Conservation (phyloP, 2,329 filamentous ascomycete genomes). For the Cyphellophora attinorum region DNA sequence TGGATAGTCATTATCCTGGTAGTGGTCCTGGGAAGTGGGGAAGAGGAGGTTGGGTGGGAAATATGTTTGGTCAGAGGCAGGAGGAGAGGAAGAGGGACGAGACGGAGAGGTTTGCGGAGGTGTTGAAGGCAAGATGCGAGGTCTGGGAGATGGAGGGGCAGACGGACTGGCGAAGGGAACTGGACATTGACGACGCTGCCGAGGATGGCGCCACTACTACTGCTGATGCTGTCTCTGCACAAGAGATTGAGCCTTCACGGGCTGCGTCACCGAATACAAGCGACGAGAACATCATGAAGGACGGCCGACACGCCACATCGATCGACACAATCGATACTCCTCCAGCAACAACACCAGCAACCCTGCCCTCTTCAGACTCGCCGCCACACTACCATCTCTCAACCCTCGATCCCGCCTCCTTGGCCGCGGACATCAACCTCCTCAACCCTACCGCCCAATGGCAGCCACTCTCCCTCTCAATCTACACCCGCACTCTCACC, state of each 20-base stretch:
- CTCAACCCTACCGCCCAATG: constrained; percentile 15
- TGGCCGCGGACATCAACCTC: constrained; percentile 5
- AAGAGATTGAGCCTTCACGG: background rate
- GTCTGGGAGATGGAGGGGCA: constrained; percentile 75
- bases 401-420: background rate
- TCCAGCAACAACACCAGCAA: background rate
- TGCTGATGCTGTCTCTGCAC: constrained; percentile 2
- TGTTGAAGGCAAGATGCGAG: constrained; percentile 67
- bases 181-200: constrained; percentile 20
- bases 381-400: constrained; percentile 17
- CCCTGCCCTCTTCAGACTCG: constrained; percentile 10
- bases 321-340: constrained; percentile 2
- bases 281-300: background rate
- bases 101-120: constrained; percentile 53
- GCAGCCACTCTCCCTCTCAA: constrained; percentile 9
- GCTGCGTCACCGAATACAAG: too few relatives aligned
- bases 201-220: constrained; percentile 4
- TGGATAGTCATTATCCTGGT: background rate
- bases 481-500: constrained; percentile 34
- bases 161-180: constrained; percentile 55
- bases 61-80: constrained; percentile 30
- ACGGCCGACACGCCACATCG: background rate
- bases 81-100: too few relatives aligned
- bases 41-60: constrained; percentile 38
- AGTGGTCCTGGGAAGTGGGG: background rate